Base-by-base conservation (phyloP, 1,284 basidiomycete genomes). In the Ustilago bromivora region DNA sequence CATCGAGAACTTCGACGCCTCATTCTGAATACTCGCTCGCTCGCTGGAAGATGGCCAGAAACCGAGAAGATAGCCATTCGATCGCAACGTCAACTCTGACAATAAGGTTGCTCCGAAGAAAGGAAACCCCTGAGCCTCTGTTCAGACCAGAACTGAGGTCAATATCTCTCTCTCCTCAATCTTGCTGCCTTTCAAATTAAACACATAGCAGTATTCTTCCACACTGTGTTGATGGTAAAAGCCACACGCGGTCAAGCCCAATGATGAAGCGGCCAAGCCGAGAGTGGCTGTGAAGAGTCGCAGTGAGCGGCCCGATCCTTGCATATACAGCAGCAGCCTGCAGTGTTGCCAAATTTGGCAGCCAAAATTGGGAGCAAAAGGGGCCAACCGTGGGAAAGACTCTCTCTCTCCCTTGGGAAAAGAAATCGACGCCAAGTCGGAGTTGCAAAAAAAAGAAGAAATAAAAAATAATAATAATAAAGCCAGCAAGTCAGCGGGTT, bases 341-440 rank as follows among this genome's bases (percentile, higher is more conserved):
- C 15, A 11, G n/a, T 31, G 31, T 51, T 51, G 28, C 23, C 28
- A 32, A 51, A 2, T 31, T 31, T 32, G 5, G 15, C 31, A 4
- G 15, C 49, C 7, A 52, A 52, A 52, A 46, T 23, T 23, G 32
- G 52, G 52, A 34, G 34, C 34, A 34, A 54, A 54, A 54, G 52
- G 35, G 52, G 52, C 31, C 1, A 46, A 51, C 28, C 52, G 52
- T 54, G 52, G 52, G 52, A 54, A 38, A 34, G n/a, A 36, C 23
- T 3, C 23, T 28, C 23, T 23, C 23, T 28, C 23, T 28, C 23
- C 23, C 23, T 28, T 28, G 23, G 23, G n/a, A 41, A 15, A 6
- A 34, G n/a, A 17, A 53, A 34, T 11, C 19, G 28, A 49, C 51
- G 51, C 51, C 51, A 53, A 32, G 34, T 53, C 51, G 51, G 51